phyloP scores from a whole-genome alignment of 305 asterid genomes.

The Solanum hybrid region DNA sequence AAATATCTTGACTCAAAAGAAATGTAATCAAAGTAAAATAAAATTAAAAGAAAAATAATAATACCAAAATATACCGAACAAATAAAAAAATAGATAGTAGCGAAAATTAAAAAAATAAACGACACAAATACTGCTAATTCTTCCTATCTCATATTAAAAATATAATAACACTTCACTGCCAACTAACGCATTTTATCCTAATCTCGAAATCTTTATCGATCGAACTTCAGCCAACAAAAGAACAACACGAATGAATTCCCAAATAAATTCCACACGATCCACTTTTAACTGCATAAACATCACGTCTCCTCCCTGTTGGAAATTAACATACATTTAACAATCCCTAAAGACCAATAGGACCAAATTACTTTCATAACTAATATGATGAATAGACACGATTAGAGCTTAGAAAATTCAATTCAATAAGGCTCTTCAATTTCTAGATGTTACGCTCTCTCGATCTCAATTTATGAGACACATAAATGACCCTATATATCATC shows the following conservation, averaged over 20 bases:
- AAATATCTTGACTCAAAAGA: not conserved
- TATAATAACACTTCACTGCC: not conserved
- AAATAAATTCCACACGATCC: not conserved
- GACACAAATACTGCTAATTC: not conserved
- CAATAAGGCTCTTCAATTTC: not conserved
- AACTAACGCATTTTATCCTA: not conserved
- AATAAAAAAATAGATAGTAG: not conserved
- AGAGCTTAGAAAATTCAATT: not conserved
- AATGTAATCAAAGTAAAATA: not conserved
- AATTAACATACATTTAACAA: not conserved
- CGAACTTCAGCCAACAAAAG: not conserved
- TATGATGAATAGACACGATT: not conserved
- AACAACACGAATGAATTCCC: not conserved
- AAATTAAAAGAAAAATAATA: not conserved
- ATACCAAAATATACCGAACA: not conserved
- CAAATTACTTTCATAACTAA: not conserved
- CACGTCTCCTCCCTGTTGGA: not conserved
- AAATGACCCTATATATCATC: not conserved
- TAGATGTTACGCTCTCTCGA: not conserved
- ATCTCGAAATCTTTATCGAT: not conserved
- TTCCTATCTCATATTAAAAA: not conserved
- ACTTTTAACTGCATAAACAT: not conserved
- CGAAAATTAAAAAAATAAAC: not conserved
- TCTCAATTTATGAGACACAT: not conserved
- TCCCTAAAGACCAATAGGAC: not conserved